Evolutionary conservation across 1,284 basidiomycete genomes (phyloP).

Genomic region (Blastosporella zonata): DNA sequence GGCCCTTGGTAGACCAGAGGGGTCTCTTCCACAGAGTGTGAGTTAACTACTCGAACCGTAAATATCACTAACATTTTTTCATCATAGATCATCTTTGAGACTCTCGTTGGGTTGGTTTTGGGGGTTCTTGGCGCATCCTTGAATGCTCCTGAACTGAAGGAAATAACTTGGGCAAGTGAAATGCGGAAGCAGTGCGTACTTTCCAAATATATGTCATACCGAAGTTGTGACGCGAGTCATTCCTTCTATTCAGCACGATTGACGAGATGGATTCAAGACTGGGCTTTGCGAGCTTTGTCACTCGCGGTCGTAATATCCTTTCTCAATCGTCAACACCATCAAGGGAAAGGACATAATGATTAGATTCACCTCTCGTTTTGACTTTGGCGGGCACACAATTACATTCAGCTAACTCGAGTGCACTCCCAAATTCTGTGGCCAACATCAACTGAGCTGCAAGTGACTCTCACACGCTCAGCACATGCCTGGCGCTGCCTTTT

Average conservation of each 20-base stretch:
- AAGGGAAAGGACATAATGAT: not conserved
- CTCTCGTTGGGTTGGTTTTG: conserved; percentile 59
- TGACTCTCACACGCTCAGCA: too few species aligned
- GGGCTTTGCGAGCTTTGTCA: conserved; percentile 68
- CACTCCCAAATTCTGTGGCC: too few species aligned
- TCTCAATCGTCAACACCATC: conserved; percentile 14
- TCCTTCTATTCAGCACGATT: conserved; percentile 49
- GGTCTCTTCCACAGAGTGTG: conserved; percentile 62
- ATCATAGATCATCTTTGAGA: conserved; percentile 68
- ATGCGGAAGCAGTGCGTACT: conserved; percentile 71
- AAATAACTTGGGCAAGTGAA: conserved; percentile 87
- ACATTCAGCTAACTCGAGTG: too few species aligned
- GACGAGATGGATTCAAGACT: conserved; percentile 78
- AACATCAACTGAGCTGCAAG: too few species aligned
- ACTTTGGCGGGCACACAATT: not conserved
- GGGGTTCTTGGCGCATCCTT: conserved; percentile 71
- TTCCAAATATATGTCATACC: not conserved
- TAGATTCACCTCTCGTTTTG: not conserved
- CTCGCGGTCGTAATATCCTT: conserved; percentile 54
- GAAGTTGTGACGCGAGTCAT: conserved; percentile 2
- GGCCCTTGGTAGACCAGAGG: conserved; percentile 67
- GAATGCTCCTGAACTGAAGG: conserved; percentile 67
- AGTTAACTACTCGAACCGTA: conserved; percentile 12
- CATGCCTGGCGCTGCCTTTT: too few species aligned
- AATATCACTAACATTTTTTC: not conserved